Base-by-base conservation (phyloP, 2,329 filamentous ascomycete genomes). In the Nemania serpens region DNA sequence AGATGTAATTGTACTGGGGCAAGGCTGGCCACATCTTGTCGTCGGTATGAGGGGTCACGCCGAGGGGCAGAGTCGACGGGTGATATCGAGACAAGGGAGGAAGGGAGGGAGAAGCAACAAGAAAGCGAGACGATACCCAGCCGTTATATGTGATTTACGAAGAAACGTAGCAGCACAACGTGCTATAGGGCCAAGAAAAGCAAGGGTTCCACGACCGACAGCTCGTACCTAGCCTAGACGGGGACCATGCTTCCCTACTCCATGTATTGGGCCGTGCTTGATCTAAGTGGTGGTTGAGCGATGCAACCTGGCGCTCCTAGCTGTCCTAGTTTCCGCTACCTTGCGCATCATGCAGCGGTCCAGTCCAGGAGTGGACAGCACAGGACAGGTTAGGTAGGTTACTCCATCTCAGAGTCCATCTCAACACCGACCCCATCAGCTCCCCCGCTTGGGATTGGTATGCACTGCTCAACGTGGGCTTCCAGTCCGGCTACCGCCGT, bases 1-100 rank as follows among this genome's bases (percentile, higher is more conserved):
- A 91, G 71, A 91, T 75, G 75, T 91, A 91, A 69, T 82, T 85
- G 75, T 89, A 91, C 69, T 87, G 74, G 70, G 83, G 74, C 69
- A 89, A 81, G 70, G 62, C 63, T n/a, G 63, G 63, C 63, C 63
- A 66, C 63, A 64, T 64, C 51, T 64, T 66, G 61, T 57, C 49
- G 50, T 39, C 43, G 34, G 41, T 56, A 25, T 48, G 15, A 39
- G 33, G 47, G 15, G 25, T 29, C 25, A 39, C 20, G 45, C 18
- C 58, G 46, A 52, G 25, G 54, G 53, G 42, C 17, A 56, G 55
- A 33, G 55, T 58, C 50, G 48, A 54, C 53, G n/a, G 41, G 47
- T 9, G 52, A 34, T 54, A 48, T 55, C 33, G 52, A 41, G 62
- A 60, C 54, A 58, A 36, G 50, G 53, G 58, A 36, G 34, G 11